Conservation (phyloP, 345 rosid species). For the Toxicodendron radicans region DNA sequence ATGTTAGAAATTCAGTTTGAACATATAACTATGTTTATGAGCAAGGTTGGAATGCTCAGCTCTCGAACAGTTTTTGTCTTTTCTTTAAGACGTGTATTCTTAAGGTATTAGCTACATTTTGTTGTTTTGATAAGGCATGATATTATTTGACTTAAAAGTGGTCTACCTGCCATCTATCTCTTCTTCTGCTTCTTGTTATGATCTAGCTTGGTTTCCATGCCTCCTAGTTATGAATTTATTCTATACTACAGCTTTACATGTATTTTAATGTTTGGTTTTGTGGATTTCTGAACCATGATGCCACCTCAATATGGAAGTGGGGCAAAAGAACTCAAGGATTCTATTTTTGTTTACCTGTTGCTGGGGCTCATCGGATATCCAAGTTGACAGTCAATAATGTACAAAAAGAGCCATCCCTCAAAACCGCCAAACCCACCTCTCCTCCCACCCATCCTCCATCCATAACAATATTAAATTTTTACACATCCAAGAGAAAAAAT, state of each 20-base stretch:
- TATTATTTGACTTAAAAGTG: neutral
- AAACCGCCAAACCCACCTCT: neutral
- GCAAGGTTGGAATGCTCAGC: neutral
- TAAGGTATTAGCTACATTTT: neutral
- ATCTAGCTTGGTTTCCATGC: neutral
- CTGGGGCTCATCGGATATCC: neutral
- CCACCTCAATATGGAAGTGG: neutral
- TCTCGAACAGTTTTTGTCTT: neutral
- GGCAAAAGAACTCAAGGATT: neutral
- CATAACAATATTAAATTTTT: neutral
- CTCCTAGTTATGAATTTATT: neutral
- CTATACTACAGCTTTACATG: neutral
- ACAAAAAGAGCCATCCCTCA: no score
- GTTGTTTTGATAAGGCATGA: neutral
- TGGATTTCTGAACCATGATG: neutral
- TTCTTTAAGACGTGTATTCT: neutral
- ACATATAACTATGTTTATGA: neutral
- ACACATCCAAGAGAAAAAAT: neutral
- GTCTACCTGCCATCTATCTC: neutral
- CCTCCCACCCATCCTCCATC: no score
- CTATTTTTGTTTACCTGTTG: neutral
- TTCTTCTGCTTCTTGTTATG: neutral
- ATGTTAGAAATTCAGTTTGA: neutral
- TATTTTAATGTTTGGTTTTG: neutral
- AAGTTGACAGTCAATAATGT: neutral